Percentiles rank a stretch among this genome's conserved stretches.
Evolutionary conservation across 345 rosid genomes (phyloP).

Genomic region (Linum trigynum): DNA sequence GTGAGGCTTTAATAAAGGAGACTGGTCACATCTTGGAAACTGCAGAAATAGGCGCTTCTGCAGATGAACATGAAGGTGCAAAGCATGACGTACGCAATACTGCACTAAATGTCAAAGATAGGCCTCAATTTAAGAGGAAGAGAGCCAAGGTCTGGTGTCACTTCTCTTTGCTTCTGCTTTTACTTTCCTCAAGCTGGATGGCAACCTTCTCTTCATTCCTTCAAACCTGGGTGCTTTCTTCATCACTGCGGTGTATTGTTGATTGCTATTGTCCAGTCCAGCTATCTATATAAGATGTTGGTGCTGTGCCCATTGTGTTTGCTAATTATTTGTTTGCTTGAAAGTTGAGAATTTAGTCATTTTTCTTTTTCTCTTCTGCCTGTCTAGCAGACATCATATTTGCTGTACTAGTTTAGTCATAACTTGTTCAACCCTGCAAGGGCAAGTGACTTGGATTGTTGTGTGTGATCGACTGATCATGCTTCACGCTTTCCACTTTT

Average conservation of each 20-base stretch:
- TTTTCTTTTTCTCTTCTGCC: neutral
- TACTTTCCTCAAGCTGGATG: neutral
- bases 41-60: constrained; percentile 14
- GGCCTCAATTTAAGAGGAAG: constrained; percentile 70
- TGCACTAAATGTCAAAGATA: constrained; percentile 41
- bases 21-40: constrained; percentile 27
- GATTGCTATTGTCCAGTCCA: too few species aligned
- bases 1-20: constrained; percentile 32
- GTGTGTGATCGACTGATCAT: neutral
- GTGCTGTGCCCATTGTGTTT: neutral
- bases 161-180: neutral
- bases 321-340: neutral
- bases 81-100: constrained; percentile 19
- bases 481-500: neutral
- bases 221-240: neutral
- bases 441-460: neutral
- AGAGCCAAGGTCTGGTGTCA: constrained; percentile 51
- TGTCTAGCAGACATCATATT: neutral
- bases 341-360: neutral
- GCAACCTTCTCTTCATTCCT: neutral
- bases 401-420: neutral
- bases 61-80: constrained; percentile 32
- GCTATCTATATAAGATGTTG: too few species aligned
- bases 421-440: neutral
- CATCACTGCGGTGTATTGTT: too few species aligned